Evolutionary conservation across 805 yeast species (phyloP), one percentile per base, ranked within the genome.

Genomic region (Ogataea trehaloabstinens): DNA sequence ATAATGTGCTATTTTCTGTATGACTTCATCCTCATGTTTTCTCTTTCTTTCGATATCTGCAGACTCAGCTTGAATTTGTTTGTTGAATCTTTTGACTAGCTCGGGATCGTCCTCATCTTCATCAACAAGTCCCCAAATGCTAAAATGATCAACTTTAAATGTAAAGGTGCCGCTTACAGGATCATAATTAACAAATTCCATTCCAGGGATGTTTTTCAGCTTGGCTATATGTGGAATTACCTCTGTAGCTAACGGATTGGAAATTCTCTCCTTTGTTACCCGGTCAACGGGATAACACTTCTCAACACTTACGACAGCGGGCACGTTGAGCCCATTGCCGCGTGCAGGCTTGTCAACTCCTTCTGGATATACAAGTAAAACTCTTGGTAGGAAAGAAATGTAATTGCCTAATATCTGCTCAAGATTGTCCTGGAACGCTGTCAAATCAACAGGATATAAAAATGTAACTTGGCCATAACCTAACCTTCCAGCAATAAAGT

Each of bases 61-160:
- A 2, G 17, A 24, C 42, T 54, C 58, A 16, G 35, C 39, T 32
- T 45, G 40, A 31, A 60, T 59, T 41, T 61, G 63, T 32, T 53
- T 51, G 10, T 50, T 43, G 44, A 56, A 63, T 31, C 46, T 60
- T 40, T 41, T 46, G 37, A 56, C 57, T 17, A 70, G 61, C 19
- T 71, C 73, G 8, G 67, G 70, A 46, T 79, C 88, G 29, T 76
- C 70, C 27, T 73, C 75, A 11, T 68, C 80, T 19, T 82, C 87
- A 47, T 80, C 85, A 13, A 82, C 72, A 27, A 93, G 63, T 5
- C 98, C 98, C 96, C 97, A 93, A 5, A 85, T 77, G 66, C 96
- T 88, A 55, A 93, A 93, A 66, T 93, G 99, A 49, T 84, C 80
- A 6, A 90, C 96, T 50, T 71, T 76, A 62, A 87, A 89, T 1